A percentile compares a stretch with the other conserved stretches of the same genome.
These are phyloP conservation scores for Emydomyces testavorans DNA, from an alignment of 2,329 filamentous ascomycete species.

Conservation along the genomic window DNA sequence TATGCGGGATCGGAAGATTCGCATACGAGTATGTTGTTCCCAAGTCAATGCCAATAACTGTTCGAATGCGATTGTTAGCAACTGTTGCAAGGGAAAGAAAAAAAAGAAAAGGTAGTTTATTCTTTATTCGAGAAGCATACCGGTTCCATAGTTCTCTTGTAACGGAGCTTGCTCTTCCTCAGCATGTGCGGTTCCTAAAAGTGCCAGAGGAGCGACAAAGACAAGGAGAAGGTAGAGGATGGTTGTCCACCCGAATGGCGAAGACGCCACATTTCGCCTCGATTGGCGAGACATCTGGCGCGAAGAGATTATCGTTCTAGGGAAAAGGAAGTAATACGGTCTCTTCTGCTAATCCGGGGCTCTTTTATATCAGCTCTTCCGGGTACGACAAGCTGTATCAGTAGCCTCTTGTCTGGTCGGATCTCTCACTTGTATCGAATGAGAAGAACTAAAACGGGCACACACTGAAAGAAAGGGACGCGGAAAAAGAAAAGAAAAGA, in stretches of 20 bases:
- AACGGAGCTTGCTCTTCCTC: conserved; percentile 56
- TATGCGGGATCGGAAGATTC: background rate
- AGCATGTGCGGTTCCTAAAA: conserved; percentile 64
- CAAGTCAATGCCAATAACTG: conserved; percentile 88
- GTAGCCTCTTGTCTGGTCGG: background rate
- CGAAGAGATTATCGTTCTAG: background rate
- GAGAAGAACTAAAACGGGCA: conserved; percentile 6
- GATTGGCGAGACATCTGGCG: conserved; percentile 48
- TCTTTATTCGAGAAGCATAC: conserved; percentile 27
- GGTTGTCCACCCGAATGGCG: conserved; percentile 72
- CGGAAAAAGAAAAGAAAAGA: conserved; percentile 19
- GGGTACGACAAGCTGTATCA: conserved; percentile 3
- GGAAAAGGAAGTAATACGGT: background rate
- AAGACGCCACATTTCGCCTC: conserved; percentile 49
- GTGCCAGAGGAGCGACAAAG: conserved; percentile 70
- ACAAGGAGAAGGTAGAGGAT: conserved; percentile 86
- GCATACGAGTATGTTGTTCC: conserved; percentile 63
- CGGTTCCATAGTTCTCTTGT: conserved; percentile 65
- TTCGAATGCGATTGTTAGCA: conserved; percentile 13
- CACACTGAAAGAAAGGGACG: conserved; percentile 7
- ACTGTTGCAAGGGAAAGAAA: background rate
- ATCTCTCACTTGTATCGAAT: conserved; percentile 3
- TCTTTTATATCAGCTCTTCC: conserved; percentile 1
- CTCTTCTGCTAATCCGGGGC: background rate
- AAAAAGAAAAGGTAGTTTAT: background rate